Conservation (phyloP, 2,329 filamentous ascomycete species). For the Raffaelea ambrosiae region DNA sequence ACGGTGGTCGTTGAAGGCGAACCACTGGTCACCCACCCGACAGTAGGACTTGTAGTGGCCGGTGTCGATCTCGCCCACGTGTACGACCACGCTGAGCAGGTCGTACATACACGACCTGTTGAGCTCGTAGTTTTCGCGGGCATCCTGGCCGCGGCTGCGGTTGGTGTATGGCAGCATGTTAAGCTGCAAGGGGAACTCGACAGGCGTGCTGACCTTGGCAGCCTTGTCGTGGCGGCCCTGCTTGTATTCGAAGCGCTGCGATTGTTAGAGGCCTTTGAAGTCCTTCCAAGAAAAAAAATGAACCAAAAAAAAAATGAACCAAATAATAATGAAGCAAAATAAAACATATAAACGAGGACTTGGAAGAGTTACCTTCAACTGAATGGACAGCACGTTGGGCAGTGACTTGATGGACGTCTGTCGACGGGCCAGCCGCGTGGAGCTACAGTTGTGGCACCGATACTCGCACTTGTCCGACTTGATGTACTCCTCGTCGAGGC, state of each 20-base stretch:
- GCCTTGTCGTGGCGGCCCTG: conserved; percentile 60
- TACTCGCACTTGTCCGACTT: conserved; percentile 84
- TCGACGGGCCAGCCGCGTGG: conserved; percentile 70
- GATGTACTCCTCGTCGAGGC: conserved; percentile 79
- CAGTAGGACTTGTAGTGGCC: conserved; percentile 92
- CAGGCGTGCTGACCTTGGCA: conserved; percentile 79
- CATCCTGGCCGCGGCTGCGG: conserved; percentile 43
- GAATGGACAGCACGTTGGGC: conserved; percentile 83
- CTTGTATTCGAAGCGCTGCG: conserved; percentile 63
- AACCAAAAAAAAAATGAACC: background rate
- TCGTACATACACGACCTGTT: conserved; percentile 71
- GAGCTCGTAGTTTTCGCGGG: conserved; percentile 43
- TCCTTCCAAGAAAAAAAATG: background rate
- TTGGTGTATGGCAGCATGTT: conserved; percentile 90
- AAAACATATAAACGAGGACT: conserved; percentile 14
- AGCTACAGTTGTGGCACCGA: conserved; percentile 71
- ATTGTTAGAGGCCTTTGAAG: background rate
- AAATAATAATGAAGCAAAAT: background rate
- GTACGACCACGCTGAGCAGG: conserved; percentile 80
- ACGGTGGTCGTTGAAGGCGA: conserved; percentile 90
- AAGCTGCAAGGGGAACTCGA: conserved; percentile 77
- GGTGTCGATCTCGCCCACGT: conserved; percentile 86
- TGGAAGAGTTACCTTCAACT: conserved; percentile 61
- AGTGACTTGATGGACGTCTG: conserved; percentile 76
- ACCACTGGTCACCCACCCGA: conserved; percentile 79